phyloP scores from a whole-genome alignment of 371 early-diverging fungal species.

The Quaeritorhiza haematococci region DNA sequence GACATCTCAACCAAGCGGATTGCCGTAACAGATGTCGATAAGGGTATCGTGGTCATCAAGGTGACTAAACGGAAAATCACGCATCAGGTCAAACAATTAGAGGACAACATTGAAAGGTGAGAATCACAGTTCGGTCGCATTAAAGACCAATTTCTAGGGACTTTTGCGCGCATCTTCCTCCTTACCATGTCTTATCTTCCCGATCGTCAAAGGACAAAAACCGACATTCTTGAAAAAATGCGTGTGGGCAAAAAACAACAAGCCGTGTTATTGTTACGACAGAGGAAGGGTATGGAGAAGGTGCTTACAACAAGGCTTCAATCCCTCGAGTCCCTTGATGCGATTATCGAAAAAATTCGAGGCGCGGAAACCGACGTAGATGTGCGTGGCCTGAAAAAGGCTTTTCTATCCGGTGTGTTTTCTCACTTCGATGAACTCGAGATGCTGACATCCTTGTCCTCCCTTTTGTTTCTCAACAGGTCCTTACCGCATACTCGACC shows the following conservation, averaged over 20 bases:
- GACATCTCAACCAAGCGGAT: too few relatives aligned
- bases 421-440: too few relatives aligned
- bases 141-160: too few relatives aligned
- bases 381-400: constrained; percentile 22
- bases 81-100: constrained; percentile 44
- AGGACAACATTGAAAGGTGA: constrained; percentile 36
- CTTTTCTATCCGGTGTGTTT: too few relatives aligned
- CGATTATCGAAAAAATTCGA: constrained; percentile 46
- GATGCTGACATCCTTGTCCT: too few relatives aligned
- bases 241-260: constrained; percentile 29
- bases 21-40: constrained; percentile 38
- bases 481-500: constrained; percentile 48
- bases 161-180: too few relatives aligned
- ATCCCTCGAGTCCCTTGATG: constrained; percentile 53
- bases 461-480: constrained; percentile 15
- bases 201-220: constrained; percentile 10
- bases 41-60: constrained; percentile 41
- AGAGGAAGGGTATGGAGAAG: constrained; percentile 35
- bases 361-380: constrained; percentile 48
- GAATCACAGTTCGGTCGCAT: too few relatives aligned
- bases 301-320: constrained; percentile 38
- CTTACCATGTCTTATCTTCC: too few relatives aligned
- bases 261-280: constrained; percentile 43
- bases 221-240: constrained; percentile 20
- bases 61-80: constrained; percentile 41